These are phyloP conservation scores for Claviceps sp. DNA, from an alignment of 2,329 filamentous ascomycete species.

Conservation along the genomic window DNA sequence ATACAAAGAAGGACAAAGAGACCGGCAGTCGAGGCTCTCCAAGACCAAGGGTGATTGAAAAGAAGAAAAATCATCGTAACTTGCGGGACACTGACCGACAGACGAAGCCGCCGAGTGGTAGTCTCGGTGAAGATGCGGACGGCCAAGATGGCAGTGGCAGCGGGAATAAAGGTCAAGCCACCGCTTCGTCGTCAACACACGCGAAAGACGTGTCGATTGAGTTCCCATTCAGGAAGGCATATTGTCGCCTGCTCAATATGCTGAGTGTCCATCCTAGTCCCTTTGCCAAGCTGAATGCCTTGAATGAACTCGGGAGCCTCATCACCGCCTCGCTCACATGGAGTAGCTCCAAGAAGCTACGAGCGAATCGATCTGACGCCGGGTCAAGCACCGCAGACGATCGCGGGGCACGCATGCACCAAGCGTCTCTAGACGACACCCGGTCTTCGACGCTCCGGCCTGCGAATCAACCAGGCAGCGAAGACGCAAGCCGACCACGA, in stretches of 20 bases:
- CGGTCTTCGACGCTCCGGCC: constrained; percentile 38
- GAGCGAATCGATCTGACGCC: constrained; percentile 24
- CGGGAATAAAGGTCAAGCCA: neutral
- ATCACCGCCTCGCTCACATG: constrained; percentile 56
- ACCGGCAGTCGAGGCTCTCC: constrained; percentile 27
- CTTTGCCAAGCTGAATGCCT: constrained; percentile 66
- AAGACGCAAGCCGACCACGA: constrained; percentile 21
- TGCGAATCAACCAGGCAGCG: constrained; percentile 13
- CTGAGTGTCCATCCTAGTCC: constrained; percentile 87
- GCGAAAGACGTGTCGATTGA: constrained; percentile 22
- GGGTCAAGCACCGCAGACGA: constrained; percentile 21
- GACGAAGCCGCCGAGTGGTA: constrained; percentile 24
- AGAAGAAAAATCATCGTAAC: constrained; percentile 57
- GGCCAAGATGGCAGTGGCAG: constrained; percentile 8
- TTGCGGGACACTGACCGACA: constrained; percentile 34
- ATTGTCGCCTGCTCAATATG: constrained; percentile 65
- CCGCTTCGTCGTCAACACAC: neutral
- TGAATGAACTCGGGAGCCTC: constrained; percentile 72
- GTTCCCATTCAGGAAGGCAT: constrained; percentile 73
- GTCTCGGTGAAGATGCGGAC: constrained; percentile 27
- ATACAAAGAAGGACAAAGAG: constrained; percentile 29
- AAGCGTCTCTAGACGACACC: constrained; percentile 46
- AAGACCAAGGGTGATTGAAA: constrained; percentile 43
- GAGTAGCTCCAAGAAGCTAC: constrained; percentile 19
- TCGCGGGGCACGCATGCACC: constrained; percentile 20